Conservation (phyloP, 2,329 filamentous ascomycete genomes). For the Calonectria hongkongensis region DNA sequence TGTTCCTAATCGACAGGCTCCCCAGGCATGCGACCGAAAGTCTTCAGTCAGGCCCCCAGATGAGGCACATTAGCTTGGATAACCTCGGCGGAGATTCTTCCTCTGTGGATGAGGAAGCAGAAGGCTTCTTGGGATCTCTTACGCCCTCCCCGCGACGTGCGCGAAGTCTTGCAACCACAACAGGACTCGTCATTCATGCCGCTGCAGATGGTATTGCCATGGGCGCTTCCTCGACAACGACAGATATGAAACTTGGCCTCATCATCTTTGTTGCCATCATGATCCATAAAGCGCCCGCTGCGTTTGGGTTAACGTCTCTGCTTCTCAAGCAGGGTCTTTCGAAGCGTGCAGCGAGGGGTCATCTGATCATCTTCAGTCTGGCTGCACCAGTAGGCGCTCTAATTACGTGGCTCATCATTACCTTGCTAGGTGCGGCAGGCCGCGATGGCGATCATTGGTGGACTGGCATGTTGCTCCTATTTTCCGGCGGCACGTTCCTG, state of each 20-base stretch:
- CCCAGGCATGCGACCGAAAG: slow-evolving; percentile 82
- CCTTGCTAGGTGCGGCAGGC: slow-evolving; percentile 79
- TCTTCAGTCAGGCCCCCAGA: slow-evolving; percentile 78
- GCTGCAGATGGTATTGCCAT: slow-evolving; percentile 96
- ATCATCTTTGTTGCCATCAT: slow-evolving; percentile 98
- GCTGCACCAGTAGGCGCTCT: slow-evolving; percentile 92
- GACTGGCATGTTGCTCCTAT: slow-evolving; percentile 94
- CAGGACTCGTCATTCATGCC: slow-evolving; percentile 96
- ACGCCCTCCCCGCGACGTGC: slow-evolving; percentile 75
- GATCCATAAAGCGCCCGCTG: slow-evolving; percentile 97
- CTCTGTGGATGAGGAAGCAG: slow-evolving; percentile 73
- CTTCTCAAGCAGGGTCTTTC: slow-evolving; percentile 93
- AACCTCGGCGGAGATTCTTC: slow-evolving; percentile 78
- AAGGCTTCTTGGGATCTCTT: slow-evolving; percentile 76
- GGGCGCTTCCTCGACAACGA: slow-evolving; percentile 88
- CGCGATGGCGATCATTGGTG: slow-evolving; percentile 84
- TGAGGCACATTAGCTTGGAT: slow-evolving; percentile 91
- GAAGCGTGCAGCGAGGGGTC: slow-evolving; percentile 88
- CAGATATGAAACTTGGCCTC: slow-evolving; percentile 85
- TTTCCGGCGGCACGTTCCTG: slow-evolving; percentile 96
- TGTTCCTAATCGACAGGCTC: slow-evolving; percentile 95
- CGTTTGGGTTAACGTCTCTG: slow-evolving; percentile 94
- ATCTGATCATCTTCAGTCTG: slow-evolving; percentile 92
- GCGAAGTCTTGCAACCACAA: slow-evolving; percentile 86
- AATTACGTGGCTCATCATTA: slow-evolving; percentile 86